Evolutionary conservation across 2,329 filamentous ascomycete genomes (phyloP).

Genomic region (Ploettnerulaceae sp.): DNA sequence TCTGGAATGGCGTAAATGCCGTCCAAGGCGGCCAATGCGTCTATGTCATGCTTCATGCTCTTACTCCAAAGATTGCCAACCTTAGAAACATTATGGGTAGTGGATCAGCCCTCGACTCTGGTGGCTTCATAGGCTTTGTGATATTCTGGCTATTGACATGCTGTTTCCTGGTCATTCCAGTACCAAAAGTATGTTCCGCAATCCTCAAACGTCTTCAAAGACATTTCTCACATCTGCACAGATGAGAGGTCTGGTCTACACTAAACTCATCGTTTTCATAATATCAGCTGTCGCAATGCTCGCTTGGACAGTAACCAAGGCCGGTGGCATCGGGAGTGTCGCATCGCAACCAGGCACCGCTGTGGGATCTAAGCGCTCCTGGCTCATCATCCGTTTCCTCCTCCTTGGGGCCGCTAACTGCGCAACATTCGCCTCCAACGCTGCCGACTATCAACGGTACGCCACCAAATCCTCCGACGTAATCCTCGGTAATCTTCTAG

Average conservation of each 20-base stretch:
- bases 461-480: slow-evolving; percentile 38
- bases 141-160: slow-evolving; percentile 40
- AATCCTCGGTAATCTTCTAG: slow-evolving; percentile 38
- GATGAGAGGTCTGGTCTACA: slow-evolving; percentile 35
- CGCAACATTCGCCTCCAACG: slow-evolving; percentile 38
- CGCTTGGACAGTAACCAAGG: slow-evolving; percentile 36
- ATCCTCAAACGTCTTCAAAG: slow-evolving; percentile 18
- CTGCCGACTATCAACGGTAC: slow-evolving; percentile 42
- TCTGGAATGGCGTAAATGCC: slow-evolving; percentile 42
- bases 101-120: slow-evolving; percentile 38
- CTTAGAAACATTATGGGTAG: slow-evolving; percentile 39
- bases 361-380: slow-evolving; percentile 34
- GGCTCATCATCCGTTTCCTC: slow-evolving; percentile 38
- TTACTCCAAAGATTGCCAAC: slow-evolving; percentile 38
- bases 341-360: slow-evolving; percentile 30
- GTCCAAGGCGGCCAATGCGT: slow-evolving; percentile 35
- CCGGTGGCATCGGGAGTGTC: slow-evolving; percentile 33
- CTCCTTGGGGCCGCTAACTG: slow-evolving; percentile 36
- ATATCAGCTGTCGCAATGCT: slow-evolving; percentile 38
- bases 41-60: slow-evolving; percentile 40
- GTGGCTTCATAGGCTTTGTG: slow-evolving; percentile 40
- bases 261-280: slow-evolving; percentile 37
- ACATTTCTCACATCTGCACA: slow-evolving; percentile 19
- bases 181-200: slow-evolving; percentile 31
- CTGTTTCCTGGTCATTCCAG: slow-evolving; percentile 37